Evolutionary conservation across 805 yeast species (phyloP), one percentile per base, ranked within the genome.

Genomic region (Starmerella lactis-condensi): DNA sequence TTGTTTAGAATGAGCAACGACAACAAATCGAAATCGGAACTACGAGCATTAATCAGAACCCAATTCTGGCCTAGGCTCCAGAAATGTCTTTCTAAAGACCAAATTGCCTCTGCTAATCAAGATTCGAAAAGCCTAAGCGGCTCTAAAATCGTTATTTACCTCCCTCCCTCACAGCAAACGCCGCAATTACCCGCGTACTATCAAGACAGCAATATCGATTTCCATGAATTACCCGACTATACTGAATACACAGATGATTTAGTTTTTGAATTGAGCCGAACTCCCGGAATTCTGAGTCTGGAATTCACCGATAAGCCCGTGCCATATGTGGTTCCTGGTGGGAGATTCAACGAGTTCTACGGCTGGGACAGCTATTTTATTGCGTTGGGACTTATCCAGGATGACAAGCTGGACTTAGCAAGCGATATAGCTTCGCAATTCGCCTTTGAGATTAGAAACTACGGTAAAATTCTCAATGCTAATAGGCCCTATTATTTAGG

Each of bases 351-450:
- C 56, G 98, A 85, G 56, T 65, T 82, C 36, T 85, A 89, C 48
- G 98, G 96, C 11, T 85, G 98, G 98, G 98, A 85, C 52, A 81
- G 94, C 2, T 85, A 89, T 49, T 77, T 89, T 75, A 82, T 75
- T 49, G 68, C 89, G 0, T 53, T 82, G 16, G 98, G 96, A 1
- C 60, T 89, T 25, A 51, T 89, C 17, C 64, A 67, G 17, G 75
- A 76, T 46, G 67, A 64, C 24, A 62, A 69, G 30, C 53, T 70
- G 14, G 76, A 72, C 24, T 61, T 83, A 21, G 85, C 93, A 6
- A 62, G 72, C 43, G 93, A 92, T 0, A 79, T 85, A 85, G 78
- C 83, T 9, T 83, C 75, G 50, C 83, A 85, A 53, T 83, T 82
- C 50, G 73, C 81, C 33, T 89, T 74, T 54, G 94, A 89, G 50